Conservation (phyloP, 2,329 filamentous ascomycete genomes). For the Aspergillus persii region DNA sequence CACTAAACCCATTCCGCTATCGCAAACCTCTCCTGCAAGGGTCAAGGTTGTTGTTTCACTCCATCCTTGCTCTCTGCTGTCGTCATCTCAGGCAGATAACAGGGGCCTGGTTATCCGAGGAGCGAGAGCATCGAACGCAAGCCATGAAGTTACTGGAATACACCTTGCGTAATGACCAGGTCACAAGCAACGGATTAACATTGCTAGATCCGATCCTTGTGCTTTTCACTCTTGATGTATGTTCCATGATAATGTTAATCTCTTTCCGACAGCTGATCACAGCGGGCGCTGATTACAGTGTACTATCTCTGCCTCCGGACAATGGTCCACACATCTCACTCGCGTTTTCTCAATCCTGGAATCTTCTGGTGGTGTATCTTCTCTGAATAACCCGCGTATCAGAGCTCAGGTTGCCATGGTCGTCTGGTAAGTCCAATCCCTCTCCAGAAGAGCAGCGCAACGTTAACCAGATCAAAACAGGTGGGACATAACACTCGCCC, state of each 20-base stretch:
- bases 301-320: constrained; percentile 33
- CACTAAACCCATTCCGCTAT: constrained; percentile 34
- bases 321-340: constrained; percentile 28
- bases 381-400: constrained; percentile 19
- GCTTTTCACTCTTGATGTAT: constrained; percentile 34
- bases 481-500: constrained; percentile 33
- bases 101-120: constrained; percentile 1
- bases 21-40: constrained; percentile 18
- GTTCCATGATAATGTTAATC: too few species aligned
- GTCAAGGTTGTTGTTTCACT: constrained; percentile 32
- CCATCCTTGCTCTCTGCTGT: constrained; percentile 25
- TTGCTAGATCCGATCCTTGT: constrained; percentile 31
- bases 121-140: constrained; percentile 12
- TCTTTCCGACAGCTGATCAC: too few species aligned
- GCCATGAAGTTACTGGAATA: constrained; percentile 26
- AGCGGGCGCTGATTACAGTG: constrained; percentile 19
- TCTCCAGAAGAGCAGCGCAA: too few species aligned
- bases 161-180: constrained; percentile 9
- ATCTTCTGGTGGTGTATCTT: constrained; percentile 13
- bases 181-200: background rate
- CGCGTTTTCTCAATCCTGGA: constrained; percentile 25
- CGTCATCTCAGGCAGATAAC: constrained; percentile 32
- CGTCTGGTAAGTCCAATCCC: constrained; percentile 23
- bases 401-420: constrained; percentile 32
- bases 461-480: background rate